A percentile compares a stretch with the other conserved stretches of the same genome.
These are phyloP conservation scores for Gloeopeniophorella convolvens DNA, from an alignment of 768 basidiomycete genomes.

Conservation along the genomic window DNA sequence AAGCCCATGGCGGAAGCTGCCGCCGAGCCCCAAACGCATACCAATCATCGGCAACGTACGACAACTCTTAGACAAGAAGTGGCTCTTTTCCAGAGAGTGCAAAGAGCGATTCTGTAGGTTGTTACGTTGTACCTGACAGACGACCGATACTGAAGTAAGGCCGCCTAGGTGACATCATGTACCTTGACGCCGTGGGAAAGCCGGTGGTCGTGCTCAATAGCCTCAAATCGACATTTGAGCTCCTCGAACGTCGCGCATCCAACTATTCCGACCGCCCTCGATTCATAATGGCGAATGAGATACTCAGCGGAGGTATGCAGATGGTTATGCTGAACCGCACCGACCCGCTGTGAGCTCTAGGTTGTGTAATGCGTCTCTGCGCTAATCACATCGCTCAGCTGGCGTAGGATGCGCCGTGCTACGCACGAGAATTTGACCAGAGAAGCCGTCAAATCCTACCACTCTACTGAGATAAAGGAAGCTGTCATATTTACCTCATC, in stretches of 20 bases:
- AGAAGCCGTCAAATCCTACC: slow-evolving; percentile 19
- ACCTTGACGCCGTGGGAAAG: background rate
- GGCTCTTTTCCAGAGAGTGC: background rate
- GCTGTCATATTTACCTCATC: slow-evolving; percentile 25
- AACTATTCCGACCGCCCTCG: background rate
- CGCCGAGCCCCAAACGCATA: background rate
- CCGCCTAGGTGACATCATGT: background rate
- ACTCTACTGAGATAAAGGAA: slow-evolving; percentile 27
- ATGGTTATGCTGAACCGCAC: slow-evolving; percentile 1
- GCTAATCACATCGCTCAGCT: slow-evolving; percentile 19
- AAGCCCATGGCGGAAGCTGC: background rate
- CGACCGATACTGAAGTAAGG: background rate
- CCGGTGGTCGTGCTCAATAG: slow-evolving; percentile 25
- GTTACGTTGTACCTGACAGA: background rate
- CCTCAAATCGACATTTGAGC: background rate
- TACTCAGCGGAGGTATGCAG: background rate
- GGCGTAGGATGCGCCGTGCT: slow-evolving; percentile 29
- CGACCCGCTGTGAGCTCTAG: background rate
- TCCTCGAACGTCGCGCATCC: background rate
- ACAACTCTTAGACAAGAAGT: background rate
- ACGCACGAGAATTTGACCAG: slow-evolving; percentile 29
- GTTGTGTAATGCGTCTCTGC: background rate
- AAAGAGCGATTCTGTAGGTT: background rate
- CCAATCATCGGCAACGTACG: background rate
- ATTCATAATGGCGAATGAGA: background rate